Evolutionary conservation across 2,329 filamentous ascomycete genomes (phyloP), one percentile per base, ranked within the genome.

Genomic region (Verticillium longisporum): DNA sequence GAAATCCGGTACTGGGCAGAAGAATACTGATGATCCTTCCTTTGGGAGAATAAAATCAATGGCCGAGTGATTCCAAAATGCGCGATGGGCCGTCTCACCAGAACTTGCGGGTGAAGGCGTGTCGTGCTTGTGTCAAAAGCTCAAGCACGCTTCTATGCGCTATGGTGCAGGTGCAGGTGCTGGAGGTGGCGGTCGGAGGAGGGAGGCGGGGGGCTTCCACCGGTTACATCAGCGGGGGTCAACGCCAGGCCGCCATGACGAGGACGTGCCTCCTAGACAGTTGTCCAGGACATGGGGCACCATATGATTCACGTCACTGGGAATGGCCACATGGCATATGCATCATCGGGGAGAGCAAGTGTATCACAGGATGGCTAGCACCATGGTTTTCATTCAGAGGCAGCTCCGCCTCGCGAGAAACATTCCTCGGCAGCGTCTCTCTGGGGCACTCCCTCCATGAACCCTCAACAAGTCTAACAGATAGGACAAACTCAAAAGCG

Each of bases 211-310:
- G 55, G 53, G 53, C 3, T 55, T 54, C 33, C 26, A 26, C 3
- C 34, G 55, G 55, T 56, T 56, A 56, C 55, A 56, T 56, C 55
- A 56, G 55, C 55, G 55, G 55, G 54, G 55, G 32, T 11, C 45
- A 50, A n/a, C 21, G 45, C 45, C 45, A 50, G 45, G 45, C 45
- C 9, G 18, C 18, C n/a, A 50, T n/a, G 45, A 50, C 45, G 13
- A 50, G 45, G 45, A 18, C 45, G 45, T n/a, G 45, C 34, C 13
- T 36, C 34, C 34, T 5, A 13, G 34, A 36, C 34, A 36, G 34
- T 36, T 13, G 34, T 36, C 2, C 34, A 13, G 13, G 34, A 10
- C 34, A 36, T 7, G 34, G 34, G 34, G 34, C 34, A 36, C 13
- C 34, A 36, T 36, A 6, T 10, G 9, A 36, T 36, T 36, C 9